Base-by-base conservation (phyloP, 2,329 filamentous ascomycete genomes). In the Beauveria bassiana region DNA sequence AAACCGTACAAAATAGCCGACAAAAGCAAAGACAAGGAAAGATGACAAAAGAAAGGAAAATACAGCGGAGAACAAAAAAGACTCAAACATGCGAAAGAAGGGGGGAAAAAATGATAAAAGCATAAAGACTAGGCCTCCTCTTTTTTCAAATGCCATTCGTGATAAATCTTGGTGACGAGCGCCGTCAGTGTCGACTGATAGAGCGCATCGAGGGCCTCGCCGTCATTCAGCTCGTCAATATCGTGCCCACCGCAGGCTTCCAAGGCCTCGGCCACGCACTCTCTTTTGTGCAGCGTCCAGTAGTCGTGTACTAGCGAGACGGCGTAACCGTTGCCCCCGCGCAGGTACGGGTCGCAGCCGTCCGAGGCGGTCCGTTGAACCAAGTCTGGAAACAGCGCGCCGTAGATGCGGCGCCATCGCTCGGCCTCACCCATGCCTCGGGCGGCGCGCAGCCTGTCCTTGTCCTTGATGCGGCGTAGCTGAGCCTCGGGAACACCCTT, bases 161-260 rank as follows among this genome's bases (percentile, higher is more conserved):
- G 38, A 38, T 59, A 59, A 4, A 59, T 24, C 26, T 45, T 52
- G 26, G 3, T 9, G 40, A 59, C 31, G 24, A 59, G 57, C 9
- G 5, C 26, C 40, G 22, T 14, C 3, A 59, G 47, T 18, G 38
- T 59, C 31, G 14, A 8, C 14, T 43, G 3, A 40, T 52, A 52
- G 22, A 59, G 38, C 5, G 24, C 18, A 3, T 28, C 3, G 24
- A 63, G 40, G 60, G 66, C 20, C 42, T 59, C 20, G 52, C 50
- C 16, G 62, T 64, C 12, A 8, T 66, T 69, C 1, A 71, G 63
- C 63, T 76, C 68, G 20, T 66, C 65, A 1, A 69, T 7, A 24
- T 22, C 18, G 18, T 49, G 16, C 4, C 56, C 56, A 24, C 56
- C 56, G 34, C 22, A 51, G 12, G 46, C 46, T 18, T 42, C 10